A percentile compares a stretch with the other conserved stretches of the same genome.
phyloP scores from a whole-genome alignment of 2,329 filamentous ascomycete species.

The Colletotrichum magnum region DNA sequence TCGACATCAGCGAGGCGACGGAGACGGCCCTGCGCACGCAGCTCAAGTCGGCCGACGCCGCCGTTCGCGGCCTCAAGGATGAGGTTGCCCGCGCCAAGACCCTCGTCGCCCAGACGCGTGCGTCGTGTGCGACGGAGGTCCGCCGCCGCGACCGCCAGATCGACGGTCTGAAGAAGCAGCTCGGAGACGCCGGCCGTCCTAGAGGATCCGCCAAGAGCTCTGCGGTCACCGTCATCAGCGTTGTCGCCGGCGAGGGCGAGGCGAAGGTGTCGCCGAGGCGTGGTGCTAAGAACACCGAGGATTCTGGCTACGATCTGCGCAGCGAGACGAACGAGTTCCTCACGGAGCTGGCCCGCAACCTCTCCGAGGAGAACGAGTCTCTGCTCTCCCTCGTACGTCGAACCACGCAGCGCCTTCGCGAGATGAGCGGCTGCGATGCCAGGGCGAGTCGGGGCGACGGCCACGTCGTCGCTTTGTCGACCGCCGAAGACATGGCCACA shows the following conservation, averaged over 20 bases:
- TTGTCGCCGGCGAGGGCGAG: constrained; percentile 68
- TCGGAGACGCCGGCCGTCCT: constrained; percentile 78
- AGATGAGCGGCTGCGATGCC: constrained; percentile 72
- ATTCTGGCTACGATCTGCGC: constrained; percentile 78
- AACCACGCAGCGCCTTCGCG: constrained; percentile 79
- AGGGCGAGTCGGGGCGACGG: constrained; percentile 45
- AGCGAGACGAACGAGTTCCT: constrained; percentile 94
- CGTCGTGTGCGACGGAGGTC: constrained; percentile 90
- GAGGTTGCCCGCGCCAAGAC: constrained; percentile 85
- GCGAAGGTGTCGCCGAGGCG: constrained; percentile 55
- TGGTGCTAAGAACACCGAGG: constrained; percentile 51
- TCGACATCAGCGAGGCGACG: constrained; percentile 75
- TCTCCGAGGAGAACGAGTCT: constrained; percentile 94
- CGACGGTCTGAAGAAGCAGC: constrained; percentile 88
- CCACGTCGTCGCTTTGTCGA: constrained; percentile 50
- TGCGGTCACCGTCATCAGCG: constrained; percentile 69
- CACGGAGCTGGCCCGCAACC: constrained; percentile 83
- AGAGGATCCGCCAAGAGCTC: constrained; percentile 69
- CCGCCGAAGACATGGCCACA: constrained; percentile 75
- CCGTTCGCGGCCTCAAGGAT: constrained; percentile 83
- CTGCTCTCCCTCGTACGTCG: constrained; percentile 80
- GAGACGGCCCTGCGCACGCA: constrained; percentile 79
- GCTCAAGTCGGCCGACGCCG: constrained; percentile 80
- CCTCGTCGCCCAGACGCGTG: constrained; percentile 85
- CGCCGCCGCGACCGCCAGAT: constrained; percentile 92